Conservation (phyloP, 179 eudicot genomes). For the Heliamphora pulchella region DNA sequence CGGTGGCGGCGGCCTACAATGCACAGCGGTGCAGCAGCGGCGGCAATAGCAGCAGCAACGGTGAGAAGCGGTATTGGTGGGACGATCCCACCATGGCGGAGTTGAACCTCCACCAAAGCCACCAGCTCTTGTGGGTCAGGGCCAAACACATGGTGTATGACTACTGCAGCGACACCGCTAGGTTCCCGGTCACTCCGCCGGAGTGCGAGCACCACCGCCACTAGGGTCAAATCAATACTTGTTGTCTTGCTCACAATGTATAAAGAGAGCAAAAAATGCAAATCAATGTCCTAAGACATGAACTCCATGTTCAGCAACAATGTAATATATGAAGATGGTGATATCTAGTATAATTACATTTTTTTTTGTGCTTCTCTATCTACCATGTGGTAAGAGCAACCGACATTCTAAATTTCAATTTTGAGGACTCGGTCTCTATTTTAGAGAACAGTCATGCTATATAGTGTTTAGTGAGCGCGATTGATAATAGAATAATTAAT, state of each 20-base stretch:
- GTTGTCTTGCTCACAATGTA: background rate
- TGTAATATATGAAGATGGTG: no score
- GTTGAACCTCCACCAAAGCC: conserved; percentile 70
- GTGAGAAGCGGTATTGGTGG: conserved; percentile 59
- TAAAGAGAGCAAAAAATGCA: background rate
- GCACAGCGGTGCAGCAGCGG: conserved; percentile 41
- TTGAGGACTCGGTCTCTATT: no score
- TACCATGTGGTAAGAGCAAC: no score
- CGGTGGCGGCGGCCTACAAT: conserved; percentile 35
- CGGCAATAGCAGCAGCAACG: no score
- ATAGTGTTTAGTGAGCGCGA: no score
- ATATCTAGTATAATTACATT: no score
- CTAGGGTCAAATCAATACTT: no score
- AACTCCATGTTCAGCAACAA: conserved; percentile 27
- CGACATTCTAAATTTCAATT: no score
- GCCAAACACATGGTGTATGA: conserved; percentile 74
- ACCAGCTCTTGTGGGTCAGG: conserved; percentile 77
- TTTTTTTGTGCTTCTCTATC: no score
- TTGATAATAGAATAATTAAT: no score
- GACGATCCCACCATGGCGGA: conserved; percentile 58
- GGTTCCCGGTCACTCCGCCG: conserved; percentile 50
- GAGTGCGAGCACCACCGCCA: conserved; percentile 82
- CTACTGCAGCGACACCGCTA: conserved; percentile 57
- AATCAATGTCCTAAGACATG: conserved; percentile 15
- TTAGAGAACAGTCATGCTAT: no score